Evolutionary conservation across 2,329 filamentous ascomycete species (phyloP).

Genomic region (Paecilomyces sp.): DNA sequence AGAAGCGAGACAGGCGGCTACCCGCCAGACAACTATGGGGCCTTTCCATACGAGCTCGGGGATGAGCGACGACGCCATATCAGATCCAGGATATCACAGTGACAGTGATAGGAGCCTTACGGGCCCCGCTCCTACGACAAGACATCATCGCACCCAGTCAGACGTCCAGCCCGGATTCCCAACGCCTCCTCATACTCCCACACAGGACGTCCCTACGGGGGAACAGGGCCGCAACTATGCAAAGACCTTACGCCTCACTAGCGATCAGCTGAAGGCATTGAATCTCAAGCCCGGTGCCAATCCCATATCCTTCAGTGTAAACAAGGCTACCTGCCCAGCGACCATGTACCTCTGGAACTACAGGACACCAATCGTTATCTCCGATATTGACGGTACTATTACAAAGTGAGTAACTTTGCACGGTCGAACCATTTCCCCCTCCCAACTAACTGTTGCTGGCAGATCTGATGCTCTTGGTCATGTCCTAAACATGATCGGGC

Average conservation of each 20-base stretch:
- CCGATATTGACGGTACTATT: conserved; percentile 97
- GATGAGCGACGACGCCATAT: conserved; percentile 69
- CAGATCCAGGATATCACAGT: conserved; percentile 92
- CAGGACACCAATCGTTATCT: conserved; percentile 90
- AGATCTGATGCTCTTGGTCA: conserved; percentile 84
- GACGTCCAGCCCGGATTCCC: conserved; percentile 62
- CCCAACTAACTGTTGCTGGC: conserved; percentile 11
- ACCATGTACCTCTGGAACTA: conserved; percentile 92
- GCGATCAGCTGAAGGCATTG: conserved; percentile 85
- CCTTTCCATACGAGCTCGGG: conserved; percentile 44
- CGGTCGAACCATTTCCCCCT: neutral
- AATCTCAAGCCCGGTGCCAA: conserved; percentile 81
- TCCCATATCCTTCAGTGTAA: conserved; percentile 92
- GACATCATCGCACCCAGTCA: conserved; percentile 54
- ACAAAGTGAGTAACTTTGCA: conserved; percentile 58
- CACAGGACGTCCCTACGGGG: conserved; percentile 42
- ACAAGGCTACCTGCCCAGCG: conserved; percentile 83
- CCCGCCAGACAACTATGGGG: conserved; percentile 52
- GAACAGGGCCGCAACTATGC: conserved; percentile 84
- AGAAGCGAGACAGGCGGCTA: conserved; percentile 81
- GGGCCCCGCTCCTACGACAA: conserved; percentile 52
- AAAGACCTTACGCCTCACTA: conserved; percentile 90
- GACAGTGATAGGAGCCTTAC: conserved; percentile 65
- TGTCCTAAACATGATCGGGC: conserved; percentile 90
- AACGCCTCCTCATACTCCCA: conserved; percentile 49